Conservation (phyloP, 1,284 basidiomycete genomes). For the Fomitopsis palustris region DNA sequence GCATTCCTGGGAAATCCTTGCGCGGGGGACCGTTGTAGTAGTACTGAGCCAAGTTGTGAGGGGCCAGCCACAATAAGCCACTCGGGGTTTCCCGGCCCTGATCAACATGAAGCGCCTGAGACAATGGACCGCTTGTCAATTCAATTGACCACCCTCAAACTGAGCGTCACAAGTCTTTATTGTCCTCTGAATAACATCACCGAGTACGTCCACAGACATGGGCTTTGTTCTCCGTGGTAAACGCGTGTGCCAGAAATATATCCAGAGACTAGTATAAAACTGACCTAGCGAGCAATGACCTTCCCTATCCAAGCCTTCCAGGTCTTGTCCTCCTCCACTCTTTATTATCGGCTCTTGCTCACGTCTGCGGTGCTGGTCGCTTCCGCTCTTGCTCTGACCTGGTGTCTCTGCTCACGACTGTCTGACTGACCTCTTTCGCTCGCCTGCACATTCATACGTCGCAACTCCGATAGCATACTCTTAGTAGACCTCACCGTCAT, state of each 20-base stretch:
- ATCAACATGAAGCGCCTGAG: too few species aligned
- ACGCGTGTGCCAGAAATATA: neutral
- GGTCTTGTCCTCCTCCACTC: neutral
- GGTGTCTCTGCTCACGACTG: neutral
- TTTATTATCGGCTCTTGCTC: neutral
- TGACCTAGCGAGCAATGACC: neutral
- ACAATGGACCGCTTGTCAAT: too few species aligned
- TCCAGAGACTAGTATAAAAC: neutral
- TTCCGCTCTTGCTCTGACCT: conserved; percentile 1
- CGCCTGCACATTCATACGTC: neutral
- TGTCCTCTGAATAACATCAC: too few species aligned
- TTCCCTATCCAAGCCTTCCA: neutral
- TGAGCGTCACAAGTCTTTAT: too few species aligned
- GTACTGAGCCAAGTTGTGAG: too few species aligned
- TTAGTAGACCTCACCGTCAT: conserved; percentile 13
- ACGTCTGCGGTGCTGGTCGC: conserved; percentile 2
- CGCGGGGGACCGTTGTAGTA: too few species aligned
- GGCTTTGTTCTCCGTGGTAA: too few species aligned
- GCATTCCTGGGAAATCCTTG: too few species aligned
- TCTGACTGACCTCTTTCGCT: neutral
- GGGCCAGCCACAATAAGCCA: too few species aligned
- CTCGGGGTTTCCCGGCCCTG: too few species aligned
- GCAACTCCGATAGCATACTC: conserved; percentile 1
- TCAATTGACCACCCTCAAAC: too few species aligned
- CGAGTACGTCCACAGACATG: too few species aligned